These are phyloP conservation scores for Candolleomyces aberdarensis DNA, from an alignment of 768 basidiomycete genomes.

Conservation along the genomic window DNA sequence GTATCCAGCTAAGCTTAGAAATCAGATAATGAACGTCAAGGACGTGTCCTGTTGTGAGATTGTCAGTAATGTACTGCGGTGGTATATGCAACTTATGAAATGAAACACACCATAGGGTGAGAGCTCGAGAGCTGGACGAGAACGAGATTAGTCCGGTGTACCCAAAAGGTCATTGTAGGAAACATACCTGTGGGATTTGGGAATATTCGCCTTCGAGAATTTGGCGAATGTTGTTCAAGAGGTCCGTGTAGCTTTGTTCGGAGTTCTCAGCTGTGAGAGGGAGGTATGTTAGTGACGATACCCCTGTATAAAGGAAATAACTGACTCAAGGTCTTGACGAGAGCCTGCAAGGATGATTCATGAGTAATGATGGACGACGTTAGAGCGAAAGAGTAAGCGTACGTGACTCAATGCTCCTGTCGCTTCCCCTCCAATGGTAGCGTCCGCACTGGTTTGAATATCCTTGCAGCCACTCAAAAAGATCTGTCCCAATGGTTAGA, in stretches of 20 bases:
- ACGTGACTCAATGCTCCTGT: conserved; percentile 76
- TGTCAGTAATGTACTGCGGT: no score
- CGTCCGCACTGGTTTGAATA: conserved; percentile 78
- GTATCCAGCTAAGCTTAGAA: no score
- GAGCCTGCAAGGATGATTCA: conserved; percentile 29
- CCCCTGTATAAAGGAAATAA: background rate
- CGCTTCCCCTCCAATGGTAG: conserved; percentile 58
- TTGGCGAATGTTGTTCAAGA: conserved; percentile 34
- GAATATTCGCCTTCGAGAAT: conserved; percentile 21
- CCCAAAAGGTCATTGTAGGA: no score
- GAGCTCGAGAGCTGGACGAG: no score
- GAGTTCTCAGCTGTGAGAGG: conserved; percentile 32
- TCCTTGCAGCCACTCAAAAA: conserved; percentile 83
- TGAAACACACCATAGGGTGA: no score
- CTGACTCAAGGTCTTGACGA: conserved; percentile 54
- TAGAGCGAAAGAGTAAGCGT: background rate
- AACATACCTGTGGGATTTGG: no score
- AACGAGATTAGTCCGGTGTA: no score
- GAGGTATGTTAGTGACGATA: background rate
- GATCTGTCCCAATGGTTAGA: conserved; percentile 40
- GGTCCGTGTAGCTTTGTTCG: conserved; percentile 40
- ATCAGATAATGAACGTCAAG: no score
- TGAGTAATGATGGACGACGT: background rate
- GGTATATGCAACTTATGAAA: no score
- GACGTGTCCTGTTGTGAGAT: no score